Evolutionary conservation across 2,329 filamentous ascomycete species (phyloP).

Genomic region (Trichoderma koningiopsis): DNA sequence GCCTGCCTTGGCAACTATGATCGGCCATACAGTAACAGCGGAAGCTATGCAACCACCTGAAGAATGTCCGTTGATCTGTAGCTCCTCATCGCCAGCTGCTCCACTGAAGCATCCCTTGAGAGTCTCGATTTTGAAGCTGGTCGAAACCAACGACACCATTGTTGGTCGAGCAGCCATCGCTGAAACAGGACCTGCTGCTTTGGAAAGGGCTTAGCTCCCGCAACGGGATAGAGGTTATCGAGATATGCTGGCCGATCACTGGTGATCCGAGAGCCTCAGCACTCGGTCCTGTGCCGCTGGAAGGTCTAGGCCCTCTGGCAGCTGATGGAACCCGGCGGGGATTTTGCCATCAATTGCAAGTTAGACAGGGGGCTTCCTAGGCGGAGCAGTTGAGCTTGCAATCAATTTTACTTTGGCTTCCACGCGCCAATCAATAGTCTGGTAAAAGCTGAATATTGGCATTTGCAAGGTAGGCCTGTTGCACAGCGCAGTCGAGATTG

Average conservation of each 20-base stretch:
- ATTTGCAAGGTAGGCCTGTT: neutral
- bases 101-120: neutral
- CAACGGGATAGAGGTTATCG: neutral
- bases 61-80: neutral
- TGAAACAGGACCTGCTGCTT: neutral
- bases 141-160: neutral
- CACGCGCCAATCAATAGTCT: neutral
- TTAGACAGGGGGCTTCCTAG: neutral
- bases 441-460: neutral
- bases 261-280: neutral
- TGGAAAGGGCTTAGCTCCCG: slow-evolving; percentile 4
- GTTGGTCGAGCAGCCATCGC: neutral
- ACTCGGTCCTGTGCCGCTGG: neutral
- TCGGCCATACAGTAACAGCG: neutral
- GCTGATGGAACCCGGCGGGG: neutral
- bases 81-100: neutral
- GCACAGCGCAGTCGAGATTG: neutral
- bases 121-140: neutral
- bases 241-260: slow-evolving; percentile 19
- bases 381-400: neutral
- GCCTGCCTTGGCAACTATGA: neutral
- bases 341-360: neutral
- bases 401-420: neutral
- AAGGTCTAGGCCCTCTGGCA: neutral
- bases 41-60: neutral